Evolutionary conservation across 148 eudicot genomes (phyloP), one percentile per base, ranked within the genome.

Genomic region (Nepenthes gracilis): DNA sequence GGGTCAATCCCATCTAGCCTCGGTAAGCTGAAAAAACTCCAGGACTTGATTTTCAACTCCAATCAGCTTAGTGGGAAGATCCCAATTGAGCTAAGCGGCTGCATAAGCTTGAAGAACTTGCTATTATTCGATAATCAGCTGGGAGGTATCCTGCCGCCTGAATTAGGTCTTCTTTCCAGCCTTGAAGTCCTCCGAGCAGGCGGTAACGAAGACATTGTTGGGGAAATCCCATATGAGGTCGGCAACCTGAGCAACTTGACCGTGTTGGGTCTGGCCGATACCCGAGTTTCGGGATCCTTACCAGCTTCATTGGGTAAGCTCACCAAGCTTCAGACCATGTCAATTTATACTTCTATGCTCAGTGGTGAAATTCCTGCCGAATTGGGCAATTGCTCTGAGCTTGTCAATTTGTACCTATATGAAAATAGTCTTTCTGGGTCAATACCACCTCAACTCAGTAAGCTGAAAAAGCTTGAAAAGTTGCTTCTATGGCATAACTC

Each of bases 301-400:
- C 85, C 89, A 2, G 43, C 70, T 2, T 52, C 79, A 8, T 59
- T 81, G 71, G 85, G 85, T 54, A 76, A 78, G 66, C 74, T 88
- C 14, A 51, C 58, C 2, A 85, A 73, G 62, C 83, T 88, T 2
- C 76, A 79, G 40, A 84, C 81, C 15, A 49, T 88, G 43, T 88
- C 92, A 0, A 62, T 85, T 33, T 88, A 88, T 54, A 85, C 92
- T 2, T 49, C 89, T 11, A 71, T 74, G 88, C 63, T 88, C 54
- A 75, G 84, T 1, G 96, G 96, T 2, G 82, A 77, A 45, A 83
- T 88, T 2, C 89, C 92, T 1, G 10, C 68, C 35, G 89, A 88
- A 2, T 38, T 88, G 57, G 96, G 92, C 36, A 77, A 85, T 70
- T 85, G 96, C 47, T 73, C 85, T 35, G 85, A 85, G 79, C 83